Conservation (phyloP, 805 yeast genomes). For the Candida coquimbonensis region DNA sequence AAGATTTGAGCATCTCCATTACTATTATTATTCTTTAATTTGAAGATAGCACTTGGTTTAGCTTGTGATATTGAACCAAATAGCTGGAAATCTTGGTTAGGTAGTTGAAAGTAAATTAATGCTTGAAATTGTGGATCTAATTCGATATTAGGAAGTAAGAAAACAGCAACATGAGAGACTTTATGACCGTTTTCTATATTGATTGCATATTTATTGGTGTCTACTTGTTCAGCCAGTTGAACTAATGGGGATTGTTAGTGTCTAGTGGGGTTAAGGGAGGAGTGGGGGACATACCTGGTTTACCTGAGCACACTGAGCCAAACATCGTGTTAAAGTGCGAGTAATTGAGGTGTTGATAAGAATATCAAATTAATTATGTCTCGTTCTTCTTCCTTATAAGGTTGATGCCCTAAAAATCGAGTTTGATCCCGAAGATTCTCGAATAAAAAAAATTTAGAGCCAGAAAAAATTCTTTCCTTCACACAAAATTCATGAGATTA, state of each 20-base stretch:
- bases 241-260: constrained; percentile 15
- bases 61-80: constrained; percentile 53
- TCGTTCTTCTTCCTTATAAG: too few relatives aligned
- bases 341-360: not conserved
- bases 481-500: too few relatives aligned
- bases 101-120: constrained; percentile 77
- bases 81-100: constrained; percentile 47
- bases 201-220: constrained; percentile 58
- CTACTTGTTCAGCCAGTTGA: constrained; percentile 56
- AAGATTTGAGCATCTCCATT: constrained; percentile 25
- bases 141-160: constrained; percentile 75
- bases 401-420: not conserved
- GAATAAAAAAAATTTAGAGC: not conserved
- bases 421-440: constrained; percentile 2
- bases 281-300: constrained; percentile 42
- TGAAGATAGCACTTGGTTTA: constrained; percentile 91
- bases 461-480: not conserved
- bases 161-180: constrained; percentile 75
- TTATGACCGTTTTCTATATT: constrained; percentile 55
- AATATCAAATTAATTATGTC: not conserved
- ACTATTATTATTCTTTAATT: constrained; percentile 51
- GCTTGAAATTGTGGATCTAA: constrained; percentile 72
- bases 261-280: not conserved
- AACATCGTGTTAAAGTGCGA: constrained; percentile 39
- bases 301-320: constrained; percentile 71